These are phyloP conservation scores for Hypoxylon fragiforme DNA, from an alignment of 495 filamentous ascomycete genomes.

Conservation along the genomic window DNA sequence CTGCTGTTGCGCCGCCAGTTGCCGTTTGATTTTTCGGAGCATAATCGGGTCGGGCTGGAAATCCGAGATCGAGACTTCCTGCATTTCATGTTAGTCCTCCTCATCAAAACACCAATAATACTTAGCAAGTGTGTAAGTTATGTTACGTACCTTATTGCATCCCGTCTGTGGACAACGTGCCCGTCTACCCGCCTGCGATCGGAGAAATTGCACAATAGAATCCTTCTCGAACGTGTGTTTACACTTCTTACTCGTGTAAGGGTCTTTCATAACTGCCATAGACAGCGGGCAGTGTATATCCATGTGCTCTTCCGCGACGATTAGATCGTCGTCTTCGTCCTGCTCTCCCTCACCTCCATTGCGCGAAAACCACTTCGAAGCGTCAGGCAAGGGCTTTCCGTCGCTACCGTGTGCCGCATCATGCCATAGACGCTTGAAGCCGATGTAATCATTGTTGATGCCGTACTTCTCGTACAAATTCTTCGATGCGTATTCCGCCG, in stretches of 20 bases:
- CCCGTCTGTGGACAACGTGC: conserved; percentile 48
- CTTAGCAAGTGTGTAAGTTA: not conserved
- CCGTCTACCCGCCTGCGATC: conserved; percentile 32
- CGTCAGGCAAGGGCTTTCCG: conserved; percentile 65
- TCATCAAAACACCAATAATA: not conserved
- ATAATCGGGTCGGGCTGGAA: conserved; percentile 47
- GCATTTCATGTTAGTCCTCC: conserved; percentile 1
- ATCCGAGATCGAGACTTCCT: conserved; percentile 44
- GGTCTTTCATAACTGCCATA: conserved; percentile 69
- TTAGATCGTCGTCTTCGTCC: conserved; percentile 72
- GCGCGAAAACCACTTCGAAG: conserved; percentile 71
- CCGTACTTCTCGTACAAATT: conserved; percentile 61
- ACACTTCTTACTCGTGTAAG: conserved; percentile 75
- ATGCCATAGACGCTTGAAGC: conserved; percentile 77
- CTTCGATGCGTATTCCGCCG: conserved; percentile 43
- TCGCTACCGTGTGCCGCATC: conserved; percentile 70
- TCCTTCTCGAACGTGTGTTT: conserved; percentile 79
- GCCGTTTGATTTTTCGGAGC: conserved; percentile 48
- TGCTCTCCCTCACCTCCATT: conserved; percentile 40
- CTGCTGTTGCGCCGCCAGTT: conserved; percentile 32
- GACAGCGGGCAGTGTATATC: conserved; percentile 84
- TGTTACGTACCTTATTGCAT: conserved; percentile 48
- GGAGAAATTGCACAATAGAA: conserved; percentile 70
- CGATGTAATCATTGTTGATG: conserved; percentile 75
- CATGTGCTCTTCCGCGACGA: conserved; percentile 67